Conservation (phyloP, 805 yeast genomes). For the Danielia reshetovae region DNA sequence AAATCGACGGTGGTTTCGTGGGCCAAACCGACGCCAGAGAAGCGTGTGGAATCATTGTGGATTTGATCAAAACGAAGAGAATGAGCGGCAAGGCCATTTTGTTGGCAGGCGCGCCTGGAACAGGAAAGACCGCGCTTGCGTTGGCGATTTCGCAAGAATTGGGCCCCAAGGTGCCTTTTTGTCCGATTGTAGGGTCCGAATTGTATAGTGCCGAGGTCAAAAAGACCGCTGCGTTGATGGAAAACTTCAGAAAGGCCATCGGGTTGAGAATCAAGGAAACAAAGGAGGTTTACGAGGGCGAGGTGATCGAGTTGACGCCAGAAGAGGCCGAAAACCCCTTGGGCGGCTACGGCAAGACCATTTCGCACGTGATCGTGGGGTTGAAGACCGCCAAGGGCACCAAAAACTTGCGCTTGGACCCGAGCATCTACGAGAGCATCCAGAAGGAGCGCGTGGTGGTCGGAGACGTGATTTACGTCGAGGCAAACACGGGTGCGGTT, state of each 20-base stretch:
- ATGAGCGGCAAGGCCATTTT: conserved; percentile 95
- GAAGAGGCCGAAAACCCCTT: conserved; percentile 95
- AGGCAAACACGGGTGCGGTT: conserved; percentile 95
- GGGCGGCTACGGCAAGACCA: conserved; percentile 97
- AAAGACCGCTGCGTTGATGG: conserved; percentile 95
- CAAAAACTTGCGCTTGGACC: conserved; percentile 85
- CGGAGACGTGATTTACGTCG: conserved; percentile 96
- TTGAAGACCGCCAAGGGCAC: conserved; percentile 90
- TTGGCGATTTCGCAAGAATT: conserved; percentile 93
- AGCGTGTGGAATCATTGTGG: conserved; percentile 94
- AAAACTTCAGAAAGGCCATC: conserved; percentile 92
- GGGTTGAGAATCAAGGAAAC: conserved; percentile 95
- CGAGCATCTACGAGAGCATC: conserved; percentile 86
- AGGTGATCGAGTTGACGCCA: conserved; percentile 91
- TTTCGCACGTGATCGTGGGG: conserved; percentile 90
- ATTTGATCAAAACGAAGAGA: conserved; percentile 84
- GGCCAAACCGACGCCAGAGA: conserved; percentile 76
- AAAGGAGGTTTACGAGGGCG: conserved; percentile 97
- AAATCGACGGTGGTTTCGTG: conserved; percentile 83
- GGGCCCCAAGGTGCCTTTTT: conserved; percentile 96
- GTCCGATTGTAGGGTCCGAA: conserved; percentile 95
- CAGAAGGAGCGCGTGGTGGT: conserved; percentile 91
- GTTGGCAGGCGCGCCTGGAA: conserved; percentile 96
- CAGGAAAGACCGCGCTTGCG: conserved; percentile 97
- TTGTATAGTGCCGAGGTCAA: conserved; percentile 93